These are phyloP conservation scores for Penicillium verrucosum DNA, from an alignment of 2,329 filamentous ascomycete genomes.

Conservation along the genomic window DNA sequence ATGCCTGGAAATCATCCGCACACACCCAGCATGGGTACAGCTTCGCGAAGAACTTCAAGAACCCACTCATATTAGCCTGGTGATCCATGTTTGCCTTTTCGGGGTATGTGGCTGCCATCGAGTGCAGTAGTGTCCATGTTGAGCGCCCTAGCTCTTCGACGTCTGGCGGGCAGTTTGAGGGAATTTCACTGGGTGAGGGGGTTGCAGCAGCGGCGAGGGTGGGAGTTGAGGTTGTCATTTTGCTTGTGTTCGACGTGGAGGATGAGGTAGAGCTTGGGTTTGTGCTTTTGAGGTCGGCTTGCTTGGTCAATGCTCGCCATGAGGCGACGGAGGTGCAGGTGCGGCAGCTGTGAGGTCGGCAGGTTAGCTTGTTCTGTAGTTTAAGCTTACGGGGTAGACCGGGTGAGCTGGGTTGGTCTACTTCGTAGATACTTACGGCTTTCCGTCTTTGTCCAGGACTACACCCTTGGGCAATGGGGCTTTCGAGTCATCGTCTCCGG, in stretches of 20 bases:
- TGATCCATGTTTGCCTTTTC: slow-evolving; percentile 62
- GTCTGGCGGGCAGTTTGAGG: slow-evolving; percentile 79
- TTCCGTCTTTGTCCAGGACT: slow-evolving; percentile 50
- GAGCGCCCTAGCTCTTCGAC: slow-evolving; percentile 81
- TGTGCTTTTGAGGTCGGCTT: slow-evolving; percentile 29
- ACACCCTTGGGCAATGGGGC: slow-evolving; percentile 44
- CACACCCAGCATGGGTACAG: slow-evolving; percentile 96
- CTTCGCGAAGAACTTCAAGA: slow-evolving; percentile 76
- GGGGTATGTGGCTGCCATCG: slow-evolving; percentile 85
- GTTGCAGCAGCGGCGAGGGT: slow-evolving; percentile 34
- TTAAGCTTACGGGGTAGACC: not conserved
- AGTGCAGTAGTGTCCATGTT: slow-evolving; percentile 91
- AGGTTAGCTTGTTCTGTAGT: not conserved
- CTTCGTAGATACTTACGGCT: slow-evolving; percentile 40
- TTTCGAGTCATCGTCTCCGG: slow-evolving; percentile 27
- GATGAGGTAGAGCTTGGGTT: slow-evolving; percentile 9
- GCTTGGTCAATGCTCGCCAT: slow-evolving; percentile 46
- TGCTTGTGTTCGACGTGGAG: slow-evolving; percentile 16
- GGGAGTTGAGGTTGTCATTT: slow-evolving; percentile 34
- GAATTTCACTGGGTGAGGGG: slow-evolving; percentile 32
- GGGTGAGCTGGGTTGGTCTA: not conserved
- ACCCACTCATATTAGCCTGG: slow-evolving; percentile 72
- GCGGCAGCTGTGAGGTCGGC: slow-evolving; percentile 40
- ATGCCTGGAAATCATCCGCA: slow-evolving; percentile 82
- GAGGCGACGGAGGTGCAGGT: slow-evolving; percentile 48